phyloP scores from a whole-genome alignment of 805 yeast genomes.

The Candida loeiensis region DNA sequence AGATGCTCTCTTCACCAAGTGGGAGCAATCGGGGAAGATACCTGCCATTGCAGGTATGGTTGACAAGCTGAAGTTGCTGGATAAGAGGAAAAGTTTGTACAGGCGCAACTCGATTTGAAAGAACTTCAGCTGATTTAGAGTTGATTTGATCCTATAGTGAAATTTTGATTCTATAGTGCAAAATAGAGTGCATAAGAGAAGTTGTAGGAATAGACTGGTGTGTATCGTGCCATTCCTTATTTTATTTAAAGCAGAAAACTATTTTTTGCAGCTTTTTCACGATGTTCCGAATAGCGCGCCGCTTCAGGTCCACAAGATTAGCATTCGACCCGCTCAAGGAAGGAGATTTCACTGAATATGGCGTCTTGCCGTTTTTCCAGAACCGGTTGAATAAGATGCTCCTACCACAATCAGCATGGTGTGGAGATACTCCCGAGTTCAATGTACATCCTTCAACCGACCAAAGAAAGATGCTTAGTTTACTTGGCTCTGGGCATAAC shows the following conservation, averaged over 20 bases:
- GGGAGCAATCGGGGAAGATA: constrained; percentile 51
- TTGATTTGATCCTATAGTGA: no score
- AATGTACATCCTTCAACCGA: constrained; percentile 19
- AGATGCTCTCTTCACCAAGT: constrained; percentile 47
- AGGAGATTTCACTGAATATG: constrained; percentile 19
- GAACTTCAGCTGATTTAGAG: no score
- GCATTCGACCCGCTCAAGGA: neutral
- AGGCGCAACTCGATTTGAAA: neutral
- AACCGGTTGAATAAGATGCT: constrained; percentile 15
- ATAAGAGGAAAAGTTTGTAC: constrained; percentile 1
- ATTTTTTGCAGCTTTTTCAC: neutral
- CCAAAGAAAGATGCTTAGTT: constrained; percentile 19
- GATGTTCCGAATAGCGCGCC: neutral
- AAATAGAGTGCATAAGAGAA: no score
- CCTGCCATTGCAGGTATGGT: constrained; percentile 59
- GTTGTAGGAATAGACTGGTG: no score
- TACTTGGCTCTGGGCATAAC: constrained; percentile 17
- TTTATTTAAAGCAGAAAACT: no score
- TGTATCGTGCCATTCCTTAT: no score
- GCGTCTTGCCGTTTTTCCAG: constrained; percentile 24
- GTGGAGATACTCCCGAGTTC: constrained; percentile 6
- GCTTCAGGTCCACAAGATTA: neutral
- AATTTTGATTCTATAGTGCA: no score
- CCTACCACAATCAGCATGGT: constrained; percentile 4
- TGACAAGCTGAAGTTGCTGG: constrained; percentile 14